Evolutionary conservation across 2,329 filamentous ascomycete genomes (phyloP).

Genomic region (Plectosphaerella cucumerina): DNA sequence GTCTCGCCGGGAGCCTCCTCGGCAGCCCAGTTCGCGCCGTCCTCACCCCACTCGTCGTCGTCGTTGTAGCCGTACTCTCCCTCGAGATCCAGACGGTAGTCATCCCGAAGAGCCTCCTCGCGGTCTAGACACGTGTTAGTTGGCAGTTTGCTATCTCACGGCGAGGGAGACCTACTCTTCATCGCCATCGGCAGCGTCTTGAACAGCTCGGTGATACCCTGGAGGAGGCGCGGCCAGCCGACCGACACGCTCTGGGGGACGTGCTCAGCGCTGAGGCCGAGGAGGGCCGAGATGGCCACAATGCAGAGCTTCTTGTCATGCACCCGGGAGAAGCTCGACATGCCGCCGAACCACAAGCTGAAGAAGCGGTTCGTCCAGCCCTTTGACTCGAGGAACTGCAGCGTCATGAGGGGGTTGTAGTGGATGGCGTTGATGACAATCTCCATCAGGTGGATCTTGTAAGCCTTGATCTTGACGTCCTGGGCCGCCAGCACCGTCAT

Average conservation of each 20-base stretch:
- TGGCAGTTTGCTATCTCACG: conserved; percentile 18
- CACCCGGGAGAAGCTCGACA: conserved; percentile 86
- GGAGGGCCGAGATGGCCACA: conserved; percentile 81
- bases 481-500: conserved; percentile 76
- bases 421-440: conserved; percentile 98
- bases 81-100: conserved; percentile 64
- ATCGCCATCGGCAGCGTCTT: conserved; percentile 82
- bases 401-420: conserved; percentile 84
- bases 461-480: conserved; percentile 84
- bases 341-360: conserved; percentile 95
- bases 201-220: conserved; percentile 85
- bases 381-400: conserved; percentile 85
- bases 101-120: conserved; percentile 87
- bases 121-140: conserved; percentile 51
- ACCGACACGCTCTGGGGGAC: conserved; percentile 90
- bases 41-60: conserved; percentile 79
- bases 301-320: conserved; percentile 99
- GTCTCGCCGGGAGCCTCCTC: conserved; percentile 69
- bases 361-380: conserved; percentile 99
- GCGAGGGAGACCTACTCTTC: conserved; percentile 57
- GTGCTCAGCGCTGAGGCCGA: conserved; percentile 74
- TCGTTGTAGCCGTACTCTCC: conserved; percentile 58
- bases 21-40: conserved; percentile 75
- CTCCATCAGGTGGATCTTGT: conserved; percentile 95
- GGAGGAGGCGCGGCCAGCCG: conserved; percentile 89